These are phyloP conservation scores for Cymbopogon flexuosus DNA, from an alignment of 202 grass and related monocot species.

Conservation along the genomic window DNA sequence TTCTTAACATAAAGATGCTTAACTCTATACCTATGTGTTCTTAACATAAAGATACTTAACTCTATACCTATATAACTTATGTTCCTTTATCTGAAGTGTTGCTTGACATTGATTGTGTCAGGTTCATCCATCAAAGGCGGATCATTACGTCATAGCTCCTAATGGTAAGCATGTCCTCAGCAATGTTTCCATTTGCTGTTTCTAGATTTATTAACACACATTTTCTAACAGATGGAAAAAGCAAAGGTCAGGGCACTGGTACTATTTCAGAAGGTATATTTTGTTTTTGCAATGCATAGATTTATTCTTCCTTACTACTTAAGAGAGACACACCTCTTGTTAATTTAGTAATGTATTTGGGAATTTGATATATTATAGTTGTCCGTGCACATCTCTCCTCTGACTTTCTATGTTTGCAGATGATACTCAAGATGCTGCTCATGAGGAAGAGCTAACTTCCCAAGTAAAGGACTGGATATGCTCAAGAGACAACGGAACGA, in stretches of 20 bases:
- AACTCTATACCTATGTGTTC: not conserved
- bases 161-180: constrained; percentile 52
- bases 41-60: not conserved
- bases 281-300: constrained; percentile 19
- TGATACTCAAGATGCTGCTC: constrained; percentile 88
- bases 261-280: constrained; percentile 67
- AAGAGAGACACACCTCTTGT: not conserved
- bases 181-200: constrained; percentile 15
- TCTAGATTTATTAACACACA: constrained; percentile 33
- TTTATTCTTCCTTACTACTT: not conserved
- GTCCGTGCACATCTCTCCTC: constrained; percentile 2
- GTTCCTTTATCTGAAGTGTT: not conserved
- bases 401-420: constrained; percentile 46
- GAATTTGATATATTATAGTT: not conserved
- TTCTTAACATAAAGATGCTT: not conserved
- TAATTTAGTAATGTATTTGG: not conserved
- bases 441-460: constrained; percentile 62
- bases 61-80: not conserved
- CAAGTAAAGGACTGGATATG: constrained; percentile 78
- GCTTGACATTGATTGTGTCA: constrained; percentile 33
- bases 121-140: constrained; percentile 62
- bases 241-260: constrained; percentile 42
- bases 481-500: constrained; percentile 38
- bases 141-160: constrained; percentile 71
- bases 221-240: constrained; percentile 43